phyloP scores from a whole-genome alignment of 176 grass and related monocot genomes.

The Avena sativa region DNA sequence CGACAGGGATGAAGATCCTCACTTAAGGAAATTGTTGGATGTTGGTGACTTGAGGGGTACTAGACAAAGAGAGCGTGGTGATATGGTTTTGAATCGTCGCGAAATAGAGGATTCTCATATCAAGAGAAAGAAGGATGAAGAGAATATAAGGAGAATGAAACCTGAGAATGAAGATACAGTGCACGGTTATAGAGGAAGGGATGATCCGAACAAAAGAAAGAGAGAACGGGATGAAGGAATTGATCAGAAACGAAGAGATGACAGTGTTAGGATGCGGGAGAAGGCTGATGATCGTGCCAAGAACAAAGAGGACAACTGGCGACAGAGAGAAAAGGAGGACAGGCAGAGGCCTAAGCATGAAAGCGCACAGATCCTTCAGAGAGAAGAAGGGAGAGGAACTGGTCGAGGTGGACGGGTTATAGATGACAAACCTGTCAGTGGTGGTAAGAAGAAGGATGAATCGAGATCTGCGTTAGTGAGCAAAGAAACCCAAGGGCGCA shows the following conservation, averaged over 20 bases:
- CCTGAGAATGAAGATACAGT: conserved; percentile 62
- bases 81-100: conserved; percentile 55
- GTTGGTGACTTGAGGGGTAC: conserved; percentile 75
- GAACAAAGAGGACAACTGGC: conserved; percentile 69
- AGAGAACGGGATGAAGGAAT: conserved; percentile 71
- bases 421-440: conserved; percentile 59
- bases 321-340: conserved; percentile 82
- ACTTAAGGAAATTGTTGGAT: conserved; percentile 70
- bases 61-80: conserved; percentile 72
- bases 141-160: conserved; percentile 73
- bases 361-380: conserved; percentile 52
- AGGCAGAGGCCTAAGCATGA: conserved; percentile 87
- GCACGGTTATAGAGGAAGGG: conserved; percentile 67
- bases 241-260: conserved; percentile 82
- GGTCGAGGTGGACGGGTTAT: conserved; percentile 50
- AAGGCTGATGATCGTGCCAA: conserved; percentile 69
- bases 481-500: conserved; percentile 66
- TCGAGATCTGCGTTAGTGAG: conserved; percentile 52
- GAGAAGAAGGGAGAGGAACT: conserved; percentile 77
- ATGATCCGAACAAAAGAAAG: conserved; percentile 76
- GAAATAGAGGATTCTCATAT: conserved; percentile 76
- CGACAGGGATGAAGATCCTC: conserved; percentile 75
- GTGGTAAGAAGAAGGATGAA: conserved; percentile 67
- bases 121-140: conserved; percentile 88
- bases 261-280: conserved; percentile 60